Evolutionary conservation across 1,139 yeast species (phyloP).

Genomic region (Geotrichum phurueaensis): DNA sequence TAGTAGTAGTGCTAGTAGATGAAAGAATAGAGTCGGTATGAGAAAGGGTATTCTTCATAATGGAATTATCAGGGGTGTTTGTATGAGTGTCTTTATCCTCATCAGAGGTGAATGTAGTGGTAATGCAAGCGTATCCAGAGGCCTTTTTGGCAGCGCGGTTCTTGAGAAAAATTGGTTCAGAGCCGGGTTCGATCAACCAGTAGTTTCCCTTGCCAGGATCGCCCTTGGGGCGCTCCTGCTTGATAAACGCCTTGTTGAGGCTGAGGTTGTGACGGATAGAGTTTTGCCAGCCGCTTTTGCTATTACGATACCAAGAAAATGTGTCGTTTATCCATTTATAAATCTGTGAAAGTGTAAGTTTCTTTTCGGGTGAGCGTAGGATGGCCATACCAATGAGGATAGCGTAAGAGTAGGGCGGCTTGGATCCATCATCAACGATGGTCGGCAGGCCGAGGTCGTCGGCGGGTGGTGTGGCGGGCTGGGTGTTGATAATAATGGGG

Average conservation of each 20-base stretch:
- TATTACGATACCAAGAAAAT: conserved; percentile 68
- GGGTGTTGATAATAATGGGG: neutral
- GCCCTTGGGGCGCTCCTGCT: conserved; percentile 87
- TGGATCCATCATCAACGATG: conserved; percentile 45
- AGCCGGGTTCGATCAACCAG: conserved; percentile 85
- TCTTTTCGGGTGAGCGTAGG: conserved; percentile 70
- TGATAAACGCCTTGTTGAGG: conserved; percentile 78
- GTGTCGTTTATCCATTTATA: conserved; percentile 90
- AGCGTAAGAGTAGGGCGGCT: conserved; percentile 95
- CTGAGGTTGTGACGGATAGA: conserved; percentile 83
- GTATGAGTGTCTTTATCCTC: neutral
- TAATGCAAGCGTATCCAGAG: conserved; percentile 4
- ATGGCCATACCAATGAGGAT: conserved; percentile 92
- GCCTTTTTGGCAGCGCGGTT: conserved; percentile 25
- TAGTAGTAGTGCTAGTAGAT: neutral
- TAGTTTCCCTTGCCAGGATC: conserved; percentile 87
- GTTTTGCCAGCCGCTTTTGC: conserved; percentile 93
- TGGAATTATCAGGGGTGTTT: neutral
- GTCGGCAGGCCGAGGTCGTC: conserved; percentile 39
- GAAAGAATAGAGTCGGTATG: neutral
- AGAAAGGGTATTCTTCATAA: neutral
- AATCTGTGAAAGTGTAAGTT: conserved; percentile 82
- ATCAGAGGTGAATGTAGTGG: conserved; percentile 7
- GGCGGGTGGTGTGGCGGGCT: conserved; percentile 29
- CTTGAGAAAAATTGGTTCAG: conserved; percentile 74